Evolutionary conservation across 2,329 filamentous ascomycete genomes (phyloP).

Genomic region (Exophiala alcalophila): DNA sequence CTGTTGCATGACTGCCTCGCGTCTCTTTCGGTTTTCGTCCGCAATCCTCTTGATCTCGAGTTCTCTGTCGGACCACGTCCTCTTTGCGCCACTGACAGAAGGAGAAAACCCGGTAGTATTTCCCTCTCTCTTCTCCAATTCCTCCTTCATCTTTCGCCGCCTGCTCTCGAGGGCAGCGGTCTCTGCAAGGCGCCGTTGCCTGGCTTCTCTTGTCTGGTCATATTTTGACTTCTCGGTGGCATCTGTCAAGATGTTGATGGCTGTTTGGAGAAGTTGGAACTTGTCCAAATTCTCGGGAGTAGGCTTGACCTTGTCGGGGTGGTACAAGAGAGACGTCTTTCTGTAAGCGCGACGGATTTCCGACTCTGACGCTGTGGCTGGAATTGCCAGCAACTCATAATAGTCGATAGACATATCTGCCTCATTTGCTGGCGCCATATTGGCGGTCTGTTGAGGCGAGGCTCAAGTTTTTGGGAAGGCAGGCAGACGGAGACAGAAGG

Average conservation of each 20-base stretch:
- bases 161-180: constrained; percentile 70
- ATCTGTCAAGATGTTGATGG: constrained; percentile 78
- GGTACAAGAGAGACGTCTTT: constrained; percentile 81
- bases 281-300: constrained; percentile 68
- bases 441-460: neutral
- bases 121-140: constrained; percentile 70
- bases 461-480: neutral
- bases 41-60: constrained; percentile 53
- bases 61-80: constrained; percentile 53
- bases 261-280: constrained; percentile 81
- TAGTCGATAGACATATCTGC: constrained; percentile 65
- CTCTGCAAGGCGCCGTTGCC: constrained; percentile 66
- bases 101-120: constrained; percentile 30
- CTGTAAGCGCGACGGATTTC: constrained; percentile 82
- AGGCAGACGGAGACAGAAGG: neutral
- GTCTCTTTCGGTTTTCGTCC: constrained; percentile 51
- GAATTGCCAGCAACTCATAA: constrained; percentile 70
- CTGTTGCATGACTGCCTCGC: constrained; percentile 45
- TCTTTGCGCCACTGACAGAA: constrained; percentile 53
- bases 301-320: constrained; percentile 82
- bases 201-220: constrained; percentile 70
- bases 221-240: constrained; percentile 70
- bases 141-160: constrained; percentile 75
- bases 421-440: constrained; percentile 33
- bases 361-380: constrained; percentile 61